Evolutionary conservation across 2,329 filamentous ascomycete species (phyloP).

Genomic region (Colletotrichum endophyticum): DNA sequence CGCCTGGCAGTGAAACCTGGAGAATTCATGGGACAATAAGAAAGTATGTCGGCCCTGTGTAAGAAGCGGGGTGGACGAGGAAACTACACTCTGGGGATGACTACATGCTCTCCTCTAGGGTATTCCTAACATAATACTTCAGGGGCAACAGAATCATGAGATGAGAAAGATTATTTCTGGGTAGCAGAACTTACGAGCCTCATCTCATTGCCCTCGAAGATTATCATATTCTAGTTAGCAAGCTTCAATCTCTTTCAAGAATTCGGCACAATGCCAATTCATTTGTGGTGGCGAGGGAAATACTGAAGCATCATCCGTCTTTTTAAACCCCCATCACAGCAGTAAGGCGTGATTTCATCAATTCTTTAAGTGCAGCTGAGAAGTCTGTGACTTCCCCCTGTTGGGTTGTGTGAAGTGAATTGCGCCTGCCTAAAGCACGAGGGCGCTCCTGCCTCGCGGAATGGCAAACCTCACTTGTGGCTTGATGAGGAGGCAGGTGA

Average conservation of each 20-base stretch:
- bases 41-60: accelerated
- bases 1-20: no score
- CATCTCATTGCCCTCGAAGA: background rate
- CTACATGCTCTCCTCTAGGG: background rate
- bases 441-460: accelerated
- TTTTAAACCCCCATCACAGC: background rate
- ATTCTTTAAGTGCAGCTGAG: background rate
- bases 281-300: background rate
- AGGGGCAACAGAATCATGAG: accelerated
- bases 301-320: background rate
- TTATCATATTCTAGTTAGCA: background rate
- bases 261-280: background rate
- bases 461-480: background rate
- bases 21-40: background rate
- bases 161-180: background rate
- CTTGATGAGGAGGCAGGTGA: background rate
- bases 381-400: background rate
- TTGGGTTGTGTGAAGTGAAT: background rate
- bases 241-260: background rate
- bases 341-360: background rate
- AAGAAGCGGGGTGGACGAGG: background rate
- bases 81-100: accelerated
- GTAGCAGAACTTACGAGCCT: background rate
- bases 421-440: background rate
- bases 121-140: background rate